These are phyloP conservation scores for Aspergillus campestris DNA, from an alignment of 495 filamentous ascomycete species.

Conservation along the genomic window DNA sequence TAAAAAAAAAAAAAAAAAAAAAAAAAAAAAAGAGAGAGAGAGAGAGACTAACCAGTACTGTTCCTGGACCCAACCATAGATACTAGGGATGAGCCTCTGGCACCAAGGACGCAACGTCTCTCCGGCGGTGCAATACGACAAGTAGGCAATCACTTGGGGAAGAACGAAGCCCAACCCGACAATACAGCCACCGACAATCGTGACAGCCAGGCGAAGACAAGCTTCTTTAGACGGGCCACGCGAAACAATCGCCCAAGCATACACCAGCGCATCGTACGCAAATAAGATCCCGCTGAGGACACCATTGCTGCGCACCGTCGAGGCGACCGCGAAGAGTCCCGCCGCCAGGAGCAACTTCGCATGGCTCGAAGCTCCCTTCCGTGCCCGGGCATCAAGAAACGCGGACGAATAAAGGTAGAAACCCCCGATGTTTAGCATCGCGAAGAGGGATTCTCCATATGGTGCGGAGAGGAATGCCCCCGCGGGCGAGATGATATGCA, in stretches of 20 bases:
- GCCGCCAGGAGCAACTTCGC: slow-evolving; percentile 50
- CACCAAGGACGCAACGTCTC: slow-evolving; percentile 63
- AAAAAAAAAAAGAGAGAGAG: background rate
- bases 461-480: slow-evolving; percentile 87
- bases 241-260: slow-evolving; percentile 23
- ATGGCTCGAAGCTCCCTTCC: slow-evolving; percentile 24
- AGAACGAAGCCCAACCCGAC: slow-evolving; percentile 56
- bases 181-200: slow-evolving; percentile 56
- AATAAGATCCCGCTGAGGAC: slow-evolving; percentile 73
- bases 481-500: slow-evolving; percentile 80
- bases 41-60: slow-evolving; percentile 68
- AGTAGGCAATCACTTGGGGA: slow-evolving; percentile 73
- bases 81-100: slow-evolving; percentile 58
- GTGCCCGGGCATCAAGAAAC: slow-evolving; percentile 24
- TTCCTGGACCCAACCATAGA: slow-evolving; percentile 82
- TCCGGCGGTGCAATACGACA: slow-evolving; percentile 51
- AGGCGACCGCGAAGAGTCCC: slow-evolving; percentile 61
- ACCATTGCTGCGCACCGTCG: slow-evolving; percentile 77
- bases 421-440: slow-evolving; percentile 68
- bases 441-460: slow-evolving; percentile 72
- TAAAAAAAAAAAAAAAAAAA: slow-evolving; percentile 1
- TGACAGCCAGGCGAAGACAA: slow-evolving; percentile 40
- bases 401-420: slow-evolving; percentile 60
- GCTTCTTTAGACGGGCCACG: slow-evolving; percentile 16
- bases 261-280: slow-evolving; percentile 44